These are phyloP conservation scores for Schwanniomyces pseudopolymorphus DNA, from an alignment of 805 yeast species.

Conservation along the genomic window DNA sequence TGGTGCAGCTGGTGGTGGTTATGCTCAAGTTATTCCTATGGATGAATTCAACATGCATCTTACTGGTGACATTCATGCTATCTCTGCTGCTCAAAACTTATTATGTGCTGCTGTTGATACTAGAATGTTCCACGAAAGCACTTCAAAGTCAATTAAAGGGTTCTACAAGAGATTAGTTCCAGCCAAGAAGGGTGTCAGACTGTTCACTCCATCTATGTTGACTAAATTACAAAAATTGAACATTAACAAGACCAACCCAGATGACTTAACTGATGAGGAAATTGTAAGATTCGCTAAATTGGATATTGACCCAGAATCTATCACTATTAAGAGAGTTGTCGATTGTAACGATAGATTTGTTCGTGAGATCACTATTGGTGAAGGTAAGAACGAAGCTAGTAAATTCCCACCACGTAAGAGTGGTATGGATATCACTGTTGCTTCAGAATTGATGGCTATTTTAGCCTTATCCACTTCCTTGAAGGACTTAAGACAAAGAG, in stretches of 20 bases:
- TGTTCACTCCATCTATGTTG: constrained; percentile 76
- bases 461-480: constrained; percentile 79
- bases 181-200: constrained; percentile 73
- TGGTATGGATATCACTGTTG: constrained; percentile 96
- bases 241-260: constrained; percentile 77
- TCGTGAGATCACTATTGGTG: constrained; percentile 85
- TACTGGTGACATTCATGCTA: constrained; percentile 97
- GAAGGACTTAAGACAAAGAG: constrained; percentile 80
- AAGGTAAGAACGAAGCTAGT: constrained; percentile 79
- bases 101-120: constrained; percentile 97
- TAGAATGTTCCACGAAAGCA: constrained; percentile 90
- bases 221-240: constrained; percentile 78
- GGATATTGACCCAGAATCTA: constrained; percentile 85
- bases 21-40: constrained; percentile 97
- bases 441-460: constrained; percentile 95
- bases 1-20: constrained; percentile 99
- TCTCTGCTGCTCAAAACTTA: constrained; percentile 88
- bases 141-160: constrained; percentile 75
- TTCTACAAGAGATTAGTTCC: constrained; percentile 87
- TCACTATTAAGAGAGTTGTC: constrained; percentile 90
- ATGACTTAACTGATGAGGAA: constrained; percentile 77
- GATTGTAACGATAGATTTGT: constrained; percentile 92
- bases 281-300: constrained; percentile 72
- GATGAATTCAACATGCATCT: constrained; percentile 97
- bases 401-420: constrained; percentile 82